These are phyloP conservation scores for Colletotrichum musae DNA, from an alignment of 2,329 filamentous ascomycete species.

Conservation along the genomic window DNA sequence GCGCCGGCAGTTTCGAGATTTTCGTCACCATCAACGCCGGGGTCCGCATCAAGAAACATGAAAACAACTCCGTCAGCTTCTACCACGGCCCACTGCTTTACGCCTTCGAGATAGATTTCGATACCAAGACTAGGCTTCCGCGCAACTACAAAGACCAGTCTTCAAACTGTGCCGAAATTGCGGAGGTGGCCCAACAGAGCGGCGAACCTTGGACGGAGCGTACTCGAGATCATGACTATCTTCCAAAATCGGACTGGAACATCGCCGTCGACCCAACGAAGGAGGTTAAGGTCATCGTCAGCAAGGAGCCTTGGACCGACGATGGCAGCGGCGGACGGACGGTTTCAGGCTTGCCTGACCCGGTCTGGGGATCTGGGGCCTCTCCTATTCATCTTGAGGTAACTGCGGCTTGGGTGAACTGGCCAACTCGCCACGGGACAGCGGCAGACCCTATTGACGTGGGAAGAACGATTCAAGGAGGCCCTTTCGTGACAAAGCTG, in stretches of 20 bases:
- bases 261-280: conserved; percentile 47
- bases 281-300: not conserved
- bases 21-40: conserved; percentile 36
- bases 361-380: conserved; percentile 51
- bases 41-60: conserved; percentile 44
- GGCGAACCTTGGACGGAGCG: conserved; percentile 44
- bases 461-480: conserved; percentile 47
- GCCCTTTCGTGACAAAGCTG: conserved; percentile 42
- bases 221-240: conserved; percentile 50
- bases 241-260: conserved; percentile 52
- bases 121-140: conserved; percentile 18
- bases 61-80: conserved; percentile 56
- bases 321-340: conserved; percentile 22
- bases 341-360: conserved; percentile 47
- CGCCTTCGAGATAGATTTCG: conserved; percentile 54
- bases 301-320: conserved; percentile 43
- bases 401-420: conserved; percentile 45
- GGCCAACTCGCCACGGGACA: conserved; percentile 19
- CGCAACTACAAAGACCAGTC: conserved; percentile 37
- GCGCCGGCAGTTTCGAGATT: conserved; percentile 36
- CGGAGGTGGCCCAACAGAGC: conserved; percentile 13
- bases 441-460: conserved; percentile 43
- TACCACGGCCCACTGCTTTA: conserved; percentile 62
- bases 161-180: conserved; percentile 46
- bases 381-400: conserved; percentile 50